Conservation (phyloP, 2,329 filamentous ascomycete genomes). For the Albifimbria verrucaria region DNA sequence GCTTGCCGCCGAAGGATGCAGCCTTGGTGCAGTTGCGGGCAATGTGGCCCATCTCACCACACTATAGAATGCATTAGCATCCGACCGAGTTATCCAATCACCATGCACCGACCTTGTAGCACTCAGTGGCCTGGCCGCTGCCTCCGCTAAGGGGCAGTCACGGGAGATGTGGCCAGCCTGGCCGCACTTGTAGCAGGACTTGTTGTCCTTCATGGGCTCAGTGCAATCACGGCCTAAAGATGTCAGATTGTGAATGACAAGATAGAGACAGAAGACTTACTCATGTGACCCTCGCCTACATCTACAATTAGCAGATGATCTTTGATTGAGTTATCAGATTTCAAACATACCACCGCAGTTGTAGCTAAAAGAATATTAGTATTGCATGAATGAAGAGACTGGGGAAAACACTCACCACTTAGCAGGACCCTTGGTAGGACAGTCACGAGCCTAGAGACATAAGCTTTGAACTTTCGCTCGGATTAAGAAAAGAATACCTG, state of each 20-base stretch:
- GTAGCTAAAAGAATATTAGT: constrained; percentile 55
- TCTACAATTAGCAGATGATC: not conserved
- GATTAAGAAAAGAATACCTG: constrained; percentile 55
- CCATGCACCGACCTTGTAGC: constrained; percentile 72
- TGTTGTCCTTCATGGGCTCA: constrained; percentile 81
- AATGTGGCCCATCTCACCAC: constrained; percentile 93
- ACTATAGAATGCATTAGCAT: constrained; percentile 43
- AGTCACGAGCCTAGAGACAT: constrained; percentile 69
- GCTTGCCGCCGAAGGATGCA: constrained; percentile 44
- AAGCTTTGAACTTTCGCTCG: constrained; percentile 12
- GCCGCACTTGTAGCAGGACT: constrained; percentile 76
- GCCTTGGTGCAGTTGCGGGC: constrained; percentile 82
- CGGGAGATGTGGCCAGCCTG: constrained; percentile 87
- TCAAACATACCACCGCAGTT: constrained; percentile 71
- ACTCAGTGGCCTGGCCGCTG: constrained; percentile 60
- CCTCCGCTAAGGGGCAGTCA: constrained; percentile 61
- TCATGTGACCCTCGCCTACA: constrained; percentile 69
- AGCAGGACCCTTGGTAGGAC: constrained; percentile 77
- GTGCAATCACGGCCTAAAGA: constrained; percentile 82
- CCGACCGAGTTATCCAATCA: not conserved
- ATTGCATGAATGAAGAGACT: not conserved
- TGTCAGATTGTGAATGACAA: constrained; percentile 8
- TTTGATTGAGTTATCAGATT: not conserved
- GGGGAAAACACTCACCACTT: constrained; percentile 62
- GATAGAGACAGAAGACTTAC: constrained; percentile 45